These are phyloP conservation scores for Aurifilum marmelostoma DNA, from an alignment of 2,329 filamentous ascomycete genomes.

Conservation along the genomic window DNA sequence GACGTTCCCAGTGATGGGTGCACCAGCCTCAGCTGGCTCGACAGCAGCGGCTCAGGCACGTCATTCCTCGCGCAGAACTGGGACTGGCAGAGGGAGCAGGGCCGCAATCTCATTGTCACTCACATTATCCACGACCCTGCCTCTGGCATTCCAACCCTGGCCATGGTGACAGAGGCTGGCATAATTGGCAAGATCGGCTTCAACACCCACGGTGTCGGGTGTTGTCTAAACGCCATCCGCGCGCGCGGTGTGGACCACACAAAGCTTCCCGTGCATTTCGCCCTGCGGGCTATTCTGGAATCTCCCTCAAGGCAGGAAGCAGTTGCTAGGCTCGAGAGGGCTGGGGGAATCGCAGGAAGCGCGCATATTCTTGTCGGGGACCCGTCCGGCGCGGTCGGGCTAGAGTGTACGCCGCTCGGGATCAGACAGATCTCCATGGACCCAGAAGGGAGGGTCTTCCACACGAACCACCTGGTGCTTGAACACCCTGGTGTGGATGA, in stretches of 20 bases:
- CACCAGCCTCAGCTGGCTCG: conserved; percentile 23
- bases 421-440: conserved; percentile 16
- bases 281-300: conserved; percentile 59
- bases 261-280: conserved; percentile 64
- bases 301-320: conserved; percentile 39
- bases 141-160: conserved; percentile 16
- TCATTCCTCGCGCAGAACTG: conserved; percentile 29
- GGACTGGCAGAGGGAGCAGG: conserved; percentile 28
- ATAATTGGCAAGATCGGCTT: conserved; percentile 69
- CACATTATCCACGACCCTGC: conserved; percentile 31
- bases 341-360: conserved; percentile 25
- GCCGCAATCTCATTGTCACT: conserved; percentile 32
- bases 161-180: conserved; percentile 54
- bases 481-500: conserved; percentile 22
- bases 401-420: conserved; percentile 25
- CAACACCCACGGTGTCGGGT: conserved; percentile 61
- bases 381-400: not conserved
- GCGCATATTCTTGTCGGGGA: conserved; percentile 29
- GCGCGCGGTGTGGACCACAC: conserved; percentile 55
- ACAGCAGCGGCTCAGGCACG: not conserved
- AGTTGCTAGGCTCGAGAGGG: not conserved
- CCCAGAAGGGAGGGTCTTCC: not conserved
- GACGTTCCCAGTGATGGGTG: conserved; percentile 28
- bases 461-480: conserved; percentile 26
- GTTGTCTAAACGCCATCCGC: conserved; percentile 64